Conservation (phyloP, 805 yeast genomes). For the Schwanniomyces pseudopolymorphus region DNA sequence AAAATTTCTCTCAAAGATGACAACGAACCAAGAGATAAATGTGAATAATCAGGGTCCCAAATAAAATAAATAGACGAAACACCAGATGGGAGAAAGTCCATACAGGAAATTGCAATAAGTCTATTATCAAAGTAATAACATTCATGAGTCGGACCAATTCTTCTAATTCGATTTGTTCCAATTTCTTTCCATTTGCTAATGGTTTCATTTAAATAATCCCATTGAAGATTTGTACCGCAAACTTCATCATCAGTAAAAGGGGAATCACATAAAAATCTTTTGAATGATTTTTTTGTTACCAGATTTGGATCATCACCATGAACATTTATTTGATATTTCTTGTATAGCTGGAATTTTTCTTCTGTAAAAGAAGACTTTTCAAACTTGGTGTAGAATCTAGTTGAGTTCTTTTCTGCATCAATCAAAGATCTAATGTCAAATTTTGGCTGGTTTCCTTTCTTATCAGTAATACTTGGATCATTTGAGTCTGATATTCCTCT, state of each 20-base stretch:
- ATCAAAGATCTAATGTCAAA: conserved; percentile 33
- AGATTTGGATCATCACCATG: conserved; percentile 62
- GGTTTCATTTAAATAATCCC: conserved; percentile 44
- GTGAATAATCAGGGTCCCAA: conserved; percentile 79
- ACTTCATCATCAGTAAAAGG: conserved; percentile 49
- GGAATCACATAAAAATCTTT: conserved; percentile 63
- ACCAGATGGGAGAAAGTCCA: conserved; percentile 74
- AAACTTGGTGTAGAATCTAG: conserved; percentile 42
- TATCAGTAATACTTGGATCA: background rate
- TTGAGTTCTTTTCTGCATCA: conserved; percentile 38
- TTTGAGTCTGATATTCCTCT: conserved; percentile 27
- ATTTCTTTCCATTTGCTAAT: conserved; percentile 16
- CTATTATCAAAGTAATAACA: conserved; percentile 64
- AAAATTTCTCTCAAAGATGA: conserved; percentile 72
- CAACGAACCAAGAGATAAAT: conserved; percentile 71
- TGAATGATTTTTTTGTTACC: conserved; percentile 49
- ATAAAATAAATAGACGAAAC: conserved; percentile 84
- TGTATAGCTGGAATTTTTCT: conserved; percentile 64
- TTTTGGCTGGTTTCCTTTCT: conserved; percentile 9
- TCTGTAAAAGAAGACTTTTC: conserved; percentile 52
- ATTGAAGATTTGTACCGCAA: conserved; percentile 25
- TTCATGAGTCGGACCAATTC: conserved; percentile 73
- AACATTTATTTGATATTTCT: conserved; percentile 66
- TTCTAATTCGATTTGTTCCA: background rate
- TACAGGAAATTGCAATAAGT: conserved; percentile 71